These are phyloP conservation scores for Begonia masoniana DNA, from an alignment of 306 rosid genomes.

Conservation along the genomic window DNA sequence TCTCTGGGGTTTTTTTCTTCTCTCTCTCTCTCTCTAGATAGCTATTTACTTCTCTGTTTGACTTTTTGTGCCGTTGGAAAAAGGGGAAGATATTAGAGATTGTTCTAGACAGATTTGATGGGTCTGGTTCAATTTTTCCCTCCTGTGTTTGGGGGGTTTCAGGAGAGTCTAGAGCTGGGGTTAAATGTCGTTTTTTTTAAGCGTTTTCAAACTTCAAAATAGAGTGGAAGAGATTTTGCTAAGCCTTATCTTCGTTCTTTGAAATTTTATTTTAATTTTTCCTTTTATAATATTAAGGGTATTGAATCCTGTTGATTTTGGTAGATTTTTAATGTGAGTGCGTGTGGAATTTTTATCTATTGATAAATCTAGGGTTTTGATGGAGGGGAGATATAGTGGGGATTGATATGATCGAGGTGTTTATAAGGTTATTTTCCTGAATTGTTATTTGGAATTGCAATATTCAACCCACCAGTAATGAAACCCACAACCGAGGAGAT, in stretches of 20 bases:
- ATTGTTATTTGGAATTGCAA: slow-evolving; percentile 46
- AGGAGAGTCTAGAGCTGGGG: slow-evolving; percentile 34
- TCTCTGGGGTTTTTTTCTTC: slow-evolving; percentile 4
- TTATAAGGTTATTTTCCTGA: slow-evolving; percentile 55
- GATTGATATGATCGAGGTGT: slow-evolving; percentile 67
- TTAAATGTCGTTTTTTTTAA: slow-evolving; percentile 28
- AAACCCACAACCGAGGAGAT: slow-evolving; percentile 37
- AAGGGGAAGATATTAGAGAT: neutral
- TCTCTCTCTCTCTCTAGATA: neutral
- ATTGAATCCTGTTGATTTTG: slow-evolving; percentile 12
- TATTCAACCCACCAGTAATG: slow-evolving; percentile 45
- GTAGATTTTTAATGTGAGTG: slow-evolving; percentile 18
- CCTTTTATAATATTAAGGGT: slow-evolving; percentile 1
- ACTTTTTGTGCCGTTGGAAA: neutral
- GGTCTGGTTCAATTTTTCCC: slow-evolving; percentile 47
- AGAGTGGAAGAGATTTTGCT: slow-evolving; percentile 7
- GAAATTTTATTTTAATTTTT: slow-evolving; percentile 16
- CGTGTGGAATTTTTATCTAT: slow-evolving; percentile 36
- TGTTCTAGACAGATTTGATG: slow-evolving; percentile 37
- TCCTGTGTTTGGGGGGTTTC: slow-evolving; percentile 44
- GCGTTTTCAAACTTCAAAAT: slow-evolving; percentile 29
- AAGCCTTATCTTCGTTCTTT: slow-evolving; percentile 6
- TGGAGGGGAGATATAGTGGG: slow-evolving; percentile 96
- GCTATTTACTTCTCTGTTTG: neutral
- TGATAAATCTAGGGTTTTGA: slow-evolving; percentile 84